phyloP scores from a whole-genome alignment of 23 red algal genomes.

The Chondrus crispus region DNA sequence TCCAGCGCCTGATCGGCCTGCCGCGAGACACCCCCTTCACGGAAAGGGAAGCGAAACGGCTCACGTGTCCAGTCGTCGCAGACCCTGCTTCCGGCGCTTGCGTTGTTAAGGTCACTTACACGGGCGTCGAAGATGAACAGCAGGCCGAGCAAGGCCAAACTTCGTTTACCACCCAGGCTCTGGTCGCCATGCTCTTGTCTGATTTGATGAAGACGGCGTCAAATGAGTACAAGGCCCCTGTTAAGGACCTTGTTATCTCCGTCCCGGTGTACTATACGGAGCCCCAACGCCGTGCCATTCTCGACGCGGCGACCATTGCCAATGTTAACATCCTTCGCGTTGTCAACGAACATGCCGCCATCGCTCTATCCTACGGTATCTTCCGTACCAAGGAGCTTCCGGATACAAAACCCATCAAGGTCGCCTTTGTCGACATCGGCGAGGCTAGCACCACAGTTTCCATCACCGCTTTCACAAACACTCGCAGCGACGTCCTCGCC shows the following conservation, averaged over 20 bases:
- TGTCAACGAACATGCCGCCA: conserved; percentile 93
- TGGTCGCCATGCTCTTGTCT: conserved; percentile 70
- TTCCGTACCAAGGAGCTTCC: conserved; percentile 90
- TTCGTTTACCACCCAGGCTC: conserved; percentile 55
- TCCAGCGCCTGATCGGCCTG: conserved; percentile 84
- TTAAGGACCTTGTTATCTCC: conserved; percentile 80
- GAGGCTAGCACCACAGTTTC: conserved; percentile 79
- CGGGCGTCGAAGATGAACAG: conserved; percentile 25
- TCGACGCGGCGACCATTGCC: conserved; percentile 84
- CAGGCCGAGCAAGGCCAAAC: conserved; percentile 20
- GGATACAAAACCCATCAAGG: conserved; percentile 84
- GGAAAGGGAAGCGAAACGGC: conserved; percentile 8
- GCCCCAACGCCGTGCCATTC: conserved; percentile 75
- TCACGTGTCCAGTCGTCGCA: conserved; percentile 12
- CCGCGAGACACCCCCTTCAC: conserved; percentile 35
- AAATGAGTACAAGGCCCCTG: conserved; percentile 66
- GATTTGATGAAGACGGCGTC: conserved; percentile 68
- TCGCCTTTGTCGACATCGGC: conserved; percentile 92
- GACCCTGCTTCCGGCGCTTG: conserved; percentile 26
- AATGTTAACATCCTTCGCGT: conserved; percentile 77
- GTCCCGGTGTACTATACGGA: conserved; percentile 95
- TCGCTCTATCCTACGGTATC: conserved; percentile 91
- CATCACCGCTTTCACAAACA: conserved; percentile 76
- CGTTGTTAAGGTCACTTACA: conserved; percentile 49
- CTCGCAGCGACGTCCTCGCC: conserved; percentile 61